A percentile compares a stretch with the other conserved stretches of the same genome.
These are phyloP conservation scores for Papilionanthe hybrid DNA, from an alignment of 116 monocot genomes.

Conservation along the genomic window DNA sequence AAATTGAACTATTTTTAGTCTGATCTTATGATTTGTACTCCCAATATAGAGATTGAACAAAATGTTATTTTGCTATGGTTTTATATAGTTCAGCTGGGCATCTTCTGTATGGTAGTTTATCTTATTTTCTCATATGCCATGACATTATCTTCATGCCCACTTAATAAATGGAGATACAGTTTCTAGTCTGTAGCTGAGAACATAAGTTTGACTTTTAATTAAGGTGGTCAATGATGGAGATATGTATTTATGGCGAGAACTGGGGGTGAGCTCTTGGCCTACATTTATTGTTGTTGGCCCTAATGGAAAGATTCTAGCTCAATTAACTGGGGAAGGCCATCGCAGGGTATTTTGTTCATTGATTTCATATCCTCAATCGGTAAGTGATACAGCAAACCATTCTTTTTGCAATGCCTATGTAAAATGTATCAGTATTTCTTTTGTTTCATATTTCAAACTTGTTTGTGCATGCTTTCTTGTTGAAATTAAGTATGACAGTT, in stretches of 20 bases:
- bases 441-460: background rate
- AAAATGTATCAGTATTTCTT: background rate
- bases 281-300: slow-evolving; percentile 91
- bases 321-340: slow-evolving; percentile 93
- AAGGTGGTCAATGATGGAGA: slow-evolving; percentile 97
- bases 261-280: slow-evolving; percentile 96
- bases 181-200: background rate
- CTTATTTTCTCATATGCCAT: background rate
- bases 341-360: slow-evolving; percentile 49
- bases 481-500: background rate
- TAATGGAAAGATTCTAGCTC: slow-evolving; percentile 79
- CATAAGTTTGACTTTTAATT: slow-evolving; percentile 5
- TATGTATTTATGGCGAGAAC: slow-evolving; percentile 90
- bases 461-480: background rate
- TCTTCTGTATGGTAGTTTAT: background rate
- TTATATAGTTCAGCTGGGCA: background rate
- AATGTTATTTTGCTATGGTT: background rate
- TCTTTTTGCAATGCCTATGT: background rate
- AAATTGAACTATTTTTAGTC: background rate
- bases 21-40: background rate
- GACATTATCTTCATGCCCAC: background rate
- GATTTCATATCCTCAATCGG: background rate
- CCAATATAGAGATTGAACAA: background rate
- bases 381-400: background rate
- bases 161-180: background rate